These are phyloP conservation scores for Colletotrichum shisoi DNA, from an alignment of 2,329 filamentous ascomycete species.

Conservation along the genomic window DNA sequence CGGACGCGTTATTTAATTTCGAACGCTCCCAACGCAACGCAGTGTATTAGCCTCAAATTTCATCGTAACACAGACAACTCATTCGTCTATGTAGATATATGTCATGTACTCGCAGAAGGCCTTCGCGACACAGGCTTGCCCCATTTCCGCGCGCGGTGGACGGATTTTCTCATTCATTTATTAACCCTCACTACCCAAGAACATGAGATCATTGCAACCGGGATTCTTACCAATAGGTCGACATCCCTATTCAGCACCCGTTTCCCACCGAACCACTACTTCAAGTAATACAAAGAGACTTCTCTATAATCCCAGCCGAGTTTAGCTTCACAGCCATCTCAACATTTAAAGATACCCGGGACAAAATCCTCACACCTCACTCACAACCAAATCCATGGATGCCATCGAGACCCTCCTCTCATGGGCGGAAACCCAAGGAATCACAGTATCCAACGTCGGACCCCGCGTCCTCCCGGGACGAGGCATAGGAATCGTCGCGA, in stretches of 20 bases:
- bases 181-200: not conserved
- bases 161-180: not conserved
- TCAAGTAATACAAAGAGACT: no score
- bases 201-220: not conserved
- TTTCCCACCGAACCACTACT: not conserved
- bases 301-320: no score
- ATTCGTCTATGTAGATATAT: not conserved
- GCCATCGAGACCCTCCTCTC: constrained; percentile 62
- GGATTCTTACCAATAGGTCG: not conserved
- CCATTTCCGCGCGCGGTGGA: not conserved
- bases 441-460: constrained; percentile 71
- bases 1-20: no score
- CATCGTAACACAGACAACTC: not conserved
- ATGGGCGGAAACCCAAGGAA: constrained; percentile 72
- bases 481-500: constrained; percentile 81
- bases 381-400: constrained; percentile 27
- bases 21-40: no score
- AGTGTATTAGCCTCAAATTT: not conserved
- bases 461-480: constrained; percentile 73
- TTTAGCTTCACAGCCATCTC: not conserved
- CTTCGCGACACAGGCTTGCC: not conserved
- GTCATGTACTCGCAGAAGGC: not conserved
- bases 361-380: not conserved
- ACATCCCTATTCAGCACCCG: not conserved
- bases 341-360: not conserved